phyloP scores from a whole-genome alignment of 306 rosid genomes.

The Boehmeria nivea region DNA sequence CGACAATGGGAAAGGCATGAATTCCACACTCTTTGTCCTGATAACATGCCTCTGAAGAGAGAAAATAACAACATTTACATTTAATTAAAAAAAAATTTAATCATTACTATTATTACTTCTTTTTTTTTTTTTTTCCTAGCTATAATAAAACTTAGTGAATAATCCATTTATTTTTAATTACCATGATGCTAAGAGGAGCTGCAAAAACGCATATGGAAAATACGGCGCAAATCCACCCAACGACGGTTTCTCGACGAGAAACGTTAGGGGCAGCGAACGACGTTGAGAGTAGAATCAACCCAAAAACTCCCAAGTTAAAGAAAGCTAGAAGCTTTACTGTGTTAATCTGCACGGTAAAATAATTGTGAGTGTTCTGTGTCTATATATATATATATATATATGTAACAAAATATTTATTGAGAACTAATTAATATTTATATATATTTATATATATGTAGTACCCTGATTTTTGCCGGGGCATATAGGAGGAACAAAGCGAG shows the following conservation, averaged over 20 bases:
- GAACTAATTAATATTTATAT: too few relatives aligned
- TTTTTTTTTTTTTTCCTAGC: too few relatives aligned
- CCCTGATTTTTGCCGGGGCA: conserved; percentile 26
- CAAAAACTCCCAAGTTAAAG: conserved; percentile 21
- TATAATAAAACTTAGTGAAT: too few relatives aligned
- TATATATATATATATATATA: too few relatives aligned
- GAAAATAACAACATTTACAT: background rate
- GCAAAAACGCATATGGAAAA: conserved; percentile 39
- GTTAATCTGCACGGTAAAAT: conserved; percentile 24
- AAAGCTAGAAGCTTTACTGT: conserved; percentile 23
- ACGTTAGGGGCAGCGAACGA: background rate
- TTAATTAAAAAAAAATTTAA: too few relatives aligned
- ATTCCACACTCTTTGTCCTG: conserved; percentile 33
- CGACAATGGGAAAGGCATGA: conserved; percentile 36
- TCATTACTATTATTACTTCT: too few relatives aligned
- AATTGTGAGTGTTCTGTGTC: too few relatives aligned
- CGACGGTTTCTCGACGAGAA: conserved; percentile 3
- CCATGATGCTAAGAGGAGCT: conserved; percentile 45
- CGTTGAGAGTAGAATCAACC: conserved; percentile 14
- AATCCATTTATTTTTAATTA: background rate
- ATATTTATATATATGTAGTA: background rate
- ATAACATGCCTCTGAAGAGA: conserved; percentile 35
- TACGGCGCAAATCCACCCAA: conserved; percentile 32
- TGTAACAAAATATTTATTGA: too few relatives aligned
- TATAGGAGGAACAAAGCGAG: conserved; percentile 22